Conservation (phyloP, 495 filamentous ascomycete species). For the Chaetomium cochliodes region DNA sequence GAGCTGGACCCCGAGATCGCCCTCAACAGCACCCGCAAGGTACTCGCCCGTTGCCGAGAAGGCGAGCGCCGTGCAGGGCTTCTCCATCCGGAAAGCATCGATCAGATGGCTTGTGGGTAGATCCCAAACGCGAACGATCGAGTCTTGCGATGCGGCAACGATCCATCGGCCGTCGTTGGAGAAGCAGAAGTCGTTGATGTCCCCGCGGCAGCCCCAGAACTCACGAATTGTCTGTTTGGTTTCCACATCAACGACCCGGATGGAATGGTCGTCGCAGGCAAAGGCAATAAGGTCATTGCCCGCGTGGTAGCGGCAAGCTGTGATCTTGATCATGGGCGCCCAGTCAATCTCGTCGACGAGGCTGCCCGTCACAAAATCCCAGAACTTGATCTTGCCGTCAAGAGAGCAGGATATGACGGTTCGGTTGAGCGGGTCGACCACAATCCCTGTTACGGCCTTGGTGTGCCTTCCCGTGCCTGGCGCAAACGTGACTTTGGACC, state of each 20-base stretch:
- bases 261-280: conserved; percentile 82
- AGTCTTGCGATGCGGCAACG: conserved; percentile 81
- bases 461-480: conserved; percentile 65
- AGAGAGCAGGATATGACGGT: conserved; percentile 78
- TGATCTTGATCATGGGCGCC: conserved; percentile 73
- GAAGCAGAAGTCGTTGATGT: conserved; percentile 84
- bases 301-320: conserved; percentile 73
- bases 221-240: conserved; percentile 88
- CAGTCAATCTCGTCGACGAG: conserved; percentile 81
- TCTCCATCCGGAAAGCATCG: conserved; percentile 75
- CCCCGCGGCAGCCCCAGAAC: conserved; percentile 81
- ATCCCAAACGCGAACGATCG: conserved; percentile 86
- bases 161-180: conserved; percentile 95
- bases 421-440: conserved; percentile 80
- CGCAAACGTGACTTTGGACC: conserved; percentile 41
- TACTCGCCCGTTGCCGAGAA: conserved; percentile 91
- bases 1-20: conserved; percentile 81
- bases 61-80: conserved; percentile 74
- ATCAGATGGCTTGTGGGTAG: conserved; percentile 92
- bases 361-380: conserved; percentile 81
- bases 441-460: conserved; percentile 77
- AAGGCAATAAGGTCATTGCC: conserved; percentile 85
- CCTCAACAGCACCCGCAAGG: conserved; percentile 81
- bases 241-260: conserved; percentile 86
- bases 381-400: conserved; percentile 98